These are phyloP conservation scores for Fraxinus platypoda DNA, from an alignment of 305 asterid species.

Conservation along the genomic window DNA sequence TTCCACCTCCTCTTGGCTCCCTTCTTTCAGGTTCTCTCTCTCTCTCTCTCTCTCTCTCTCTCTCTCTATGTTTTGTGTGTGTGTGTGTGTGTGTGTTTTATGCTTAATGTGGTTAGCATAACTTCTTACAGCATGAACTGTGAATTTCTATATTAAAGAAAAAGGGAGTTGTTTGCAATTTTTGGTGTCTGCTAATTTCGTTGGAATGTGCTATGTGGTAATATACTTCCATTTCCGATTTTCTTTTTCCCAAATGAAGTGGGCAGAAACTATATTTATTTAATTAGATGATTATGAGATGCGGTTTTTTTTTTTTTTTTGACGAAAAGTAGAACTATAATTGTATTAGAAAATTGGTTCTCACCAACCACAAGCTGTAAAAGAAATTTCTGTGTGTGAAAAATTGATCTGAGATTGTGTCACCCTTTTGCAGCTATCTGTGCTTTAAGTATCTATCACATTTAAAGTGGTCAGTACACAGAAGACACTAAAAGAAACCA, in stretches of 20 bases:
- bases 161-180: no score
- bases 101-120: not conserved
- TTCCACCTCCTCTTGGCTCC: no score
- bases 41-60: no score
- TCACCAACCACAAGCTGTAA: not conserved
- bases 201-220: not conserved
- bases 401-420: not conserved
- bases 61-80: no score
- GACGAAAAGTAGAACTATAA: not conserved
- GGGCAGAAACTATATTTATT: no score
- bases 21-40: no score
- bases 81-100: no score
- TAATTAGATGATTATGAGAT: not conserved
- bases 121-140: not conserved
- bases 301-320: not conserved
- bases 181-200: not conserved
- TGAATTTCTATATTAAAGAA: not conserved
- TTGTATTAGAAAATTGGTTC: not conserved
- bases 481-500: no score
- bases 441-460: no score
- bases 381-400: not conserved
- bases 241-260: no score
- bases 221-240: no score
- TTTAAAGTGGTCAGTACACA: not conserved
- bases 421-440: no score